Conservation (phyloP, 2,329 filamentous ascomycete genomes). For the Colletotrichum filicis region DNA sequence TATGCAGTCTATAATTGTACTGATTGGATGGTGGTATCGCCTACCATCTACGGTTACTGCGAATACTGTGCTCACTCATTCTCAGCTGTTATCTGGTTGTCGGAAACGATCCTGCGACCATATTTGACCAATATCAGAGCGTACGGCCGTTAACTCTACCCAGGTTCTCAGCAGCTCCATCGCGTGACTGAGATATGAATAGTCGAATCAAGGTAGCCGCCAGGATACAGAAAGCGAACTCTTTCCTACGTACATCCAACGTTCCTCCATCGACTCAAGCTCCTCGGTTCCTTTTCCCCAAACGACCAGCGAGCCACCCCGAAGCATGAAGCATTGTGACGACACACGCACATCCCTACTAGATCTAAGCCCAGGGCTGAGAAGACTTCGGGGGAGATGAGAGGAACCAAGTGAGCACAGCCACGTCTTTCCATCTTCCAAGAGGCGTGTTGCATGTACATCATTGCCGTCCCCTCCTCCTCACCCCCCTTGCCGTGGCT, state of each 20-base stretch:
- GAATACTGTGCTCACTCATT: background rate
- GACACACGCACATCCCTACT: background rate
- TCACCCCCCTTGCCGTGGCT: background rate
- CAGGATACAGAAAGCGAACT: background rate
- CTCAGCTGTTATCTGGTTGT: background rate
- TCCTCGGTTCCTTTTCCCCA: background rate
- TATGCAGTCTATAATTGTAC: background rate
- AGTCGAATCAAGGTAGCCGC: background rate
- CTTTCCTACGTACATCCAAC: background rate
- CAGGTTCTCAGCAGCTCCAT: background rate
- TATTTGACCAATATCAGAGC: background rate
- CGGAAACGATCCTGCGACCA: background rate
- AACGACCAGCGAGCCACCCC: background rate
- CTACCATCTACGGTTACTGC: background rate
- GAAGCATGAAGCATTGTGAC: background rate
- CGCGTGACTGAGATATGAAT: background rate
- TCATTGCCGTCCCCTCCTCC: background rate
- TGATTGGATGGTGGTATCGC: background rate
- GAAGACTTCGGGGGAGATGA: background rate
- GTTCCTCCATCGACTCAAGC: background rate
- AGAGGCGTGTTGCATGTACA: background rate
- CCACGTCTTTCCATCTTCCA: background rate
- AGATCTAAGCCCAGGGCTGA: background rate
- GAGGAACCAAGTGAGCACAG: conserved; percentile 11
- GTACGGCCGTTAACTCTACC: background rate